These are phyloP conservation scores for Aechmea fasciata DNA, from an alignment of 176 grass and related monocot species.

Conservation along the genomic window DNA sequence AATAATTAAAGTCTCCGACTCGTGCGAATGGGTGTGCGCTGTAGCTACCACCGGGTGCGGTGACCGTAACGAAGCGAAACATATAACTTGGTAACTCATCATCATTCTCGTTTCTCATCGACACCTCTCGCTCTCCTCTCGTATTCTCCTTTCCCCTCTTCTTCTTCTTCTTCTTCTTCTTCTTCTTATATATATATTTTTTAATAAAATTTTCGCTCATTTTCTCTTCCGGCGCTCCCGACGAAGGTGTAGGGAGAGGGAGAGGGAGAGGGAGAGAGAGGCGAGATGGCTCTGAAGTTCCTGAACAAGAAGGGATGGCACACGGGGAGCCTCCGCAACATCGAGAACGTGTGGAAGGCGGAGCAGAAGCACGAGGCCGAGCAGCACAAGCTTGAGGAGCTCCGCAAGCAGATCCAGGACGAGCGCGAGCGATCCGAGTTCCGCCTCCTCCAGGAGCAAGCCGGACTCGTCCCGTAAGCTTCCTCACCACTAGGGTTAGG, in stretches of 20 bases:
- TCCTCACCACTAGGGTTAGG: conserved; percentile 8
- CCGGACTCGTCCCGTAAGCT: conserved; percentile 73
- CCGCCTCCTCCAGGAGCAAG: conserved; percentile 78
- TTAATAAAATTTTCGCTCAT: too few species aligned
- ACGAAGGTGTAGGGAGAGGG: neutral
- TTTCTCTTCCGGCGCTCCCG: neutral
- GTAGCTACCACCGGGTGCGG: too few species aligned
- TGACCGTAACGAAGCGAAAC: too few species aligned
- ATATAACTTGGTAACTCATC: too few species aligned
- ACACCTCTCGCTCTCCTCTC: too few species aligned
- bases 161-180: too few species aligned
- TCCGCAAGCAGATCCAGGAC: conserved; percentile 88
- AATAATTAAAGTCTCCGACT: too few species aligned
- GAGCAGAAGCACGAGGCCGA: conserved; percentile 94
- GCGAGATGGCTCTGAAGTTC: conserved; percentile 75
- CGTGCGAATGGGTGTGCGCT: too few species aligned
- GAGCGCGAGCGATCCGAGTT: conserved; percentile 85
- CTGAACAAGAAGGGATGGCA: conserved; percentile 99
- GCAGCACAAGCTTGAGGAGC: conserved; percentile 85
- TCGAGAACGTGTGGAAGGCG: conserved; percentile 96
- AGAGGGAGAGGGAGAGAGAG: conserved; percentile 4
- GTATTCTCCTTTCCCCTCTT: too few species aligned
- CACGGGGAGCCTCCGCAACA: conserved; percentile 87
- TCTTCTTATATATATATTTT: too few species aligned
- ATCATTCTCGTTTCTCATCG: too few species aligned